A percentile compares a stretch with the other conserved stretches of the same genome.
Evolutionary conservation across 768 basidiomycete species (phyloP).

Genomic region (Russula abietina): DNA sequence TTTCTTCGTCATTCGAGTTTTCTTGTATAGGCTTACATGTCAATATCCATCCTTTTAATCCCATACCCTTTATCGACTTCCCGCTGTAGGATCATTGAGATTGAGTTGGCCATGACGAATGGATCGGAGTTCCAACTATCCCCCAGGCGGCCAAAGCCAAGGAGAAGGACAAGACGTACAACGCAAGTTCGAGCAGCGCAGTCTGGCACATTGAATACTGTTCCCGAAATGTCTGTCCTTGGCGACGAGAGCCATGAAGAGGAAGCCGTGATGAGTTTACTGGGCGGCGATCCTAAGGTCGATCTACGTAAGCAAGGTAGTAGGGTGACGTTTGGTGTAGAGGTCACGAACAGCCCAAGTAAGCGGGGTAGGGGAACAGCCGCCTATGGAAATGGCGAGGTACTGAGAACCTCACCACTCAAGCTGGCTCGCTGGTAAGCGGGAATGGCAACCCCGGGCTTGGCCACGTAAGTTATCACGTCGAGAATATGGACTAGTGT

Average conservation of each 20-base stretch:
- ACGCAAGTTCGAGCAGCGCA: neutral
- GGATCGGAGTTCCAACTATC: conserved; percentile 53
- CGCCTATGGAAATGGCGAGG: conserved; percentile 13
- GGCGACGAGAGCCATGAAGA: conserved; percentile 27
- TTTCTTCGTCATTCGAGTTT: conserved; percentile 62
- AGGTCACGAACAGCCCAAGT: conserved; percentile 24
- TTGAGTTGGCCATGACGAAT: conserved; percentile 72
- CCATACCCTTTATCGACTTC: conserved; percentile 27
- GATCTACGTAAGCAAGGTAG: conserved; percentile 23
- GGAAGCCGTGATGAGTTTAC: conserved; percentile 19
- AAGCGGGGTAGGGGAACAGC: conserved; percentile 8
- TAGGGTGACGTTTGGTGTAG: conserved; percentile 14
- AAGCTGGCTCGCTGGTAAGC: conserved; percentile 36
- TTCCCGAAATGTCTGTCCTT: conserved; percentile 6
- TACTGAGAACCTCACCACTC: conserved; percentile 31
- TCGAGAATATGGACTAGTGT: neutral
- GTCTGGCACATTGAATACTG: conserved; percentile 21
- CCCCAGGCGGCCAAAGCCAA: conserved; percentile 41
- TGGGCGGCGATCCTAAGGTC: conserved; percentile 13
- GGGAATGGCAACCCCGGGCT: neutral
- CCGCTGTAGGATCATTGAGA: conserved; percentile 63
- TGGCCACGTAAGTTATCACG: neutral
- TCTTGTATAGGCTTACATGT: conserved; percentile 37
- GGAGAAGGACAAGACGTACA: conserved; percentile 30
- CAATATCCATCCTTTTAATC: conserved; percentile 24